Evolutionary conservation across 1,139 yeast genomes (phyloP), one percentile per base, ranked within the genome.

Genomic region (Schwanniomyces etchellsii): DNA sequence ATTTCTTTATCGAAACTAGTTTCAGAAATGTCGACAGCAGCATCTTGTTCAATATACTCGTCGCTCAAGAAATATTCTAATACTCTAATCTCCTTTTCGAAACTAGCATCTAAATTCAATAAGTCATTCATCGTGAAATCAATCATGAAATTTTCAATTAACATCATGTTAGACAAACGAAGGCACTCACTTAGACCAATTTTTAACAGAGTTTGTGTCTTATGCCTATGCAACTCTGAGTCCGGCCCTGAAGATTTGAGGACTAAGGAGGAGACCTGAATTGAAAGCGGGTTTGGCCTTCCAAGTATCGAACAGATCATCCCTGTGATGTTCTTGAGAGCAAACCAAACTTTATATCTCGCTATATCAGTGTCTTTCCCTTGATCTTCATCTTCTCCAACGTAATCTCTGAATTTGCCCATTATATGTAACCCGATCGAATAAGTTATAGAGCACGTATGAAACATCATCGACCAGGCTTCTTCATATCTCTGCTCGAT

Each of bases 251-350:
- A 31, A 26, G 55, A 44, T 35, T 50, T 50, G 30, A 60, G 42
- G 2, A 63, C 57, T 10, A 50, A 44, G 18, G 64, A 64, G 38
- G 66, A 67, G 24, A 71, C 65, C 37, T 71, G 67, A 33, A 72
- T 63, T 9, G 74, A 66, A 5, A 73, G 71, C 1, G 79, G 79
- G 38, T 71, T 72, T 7, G 79, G 78, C 38, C 79, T 53, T 3
- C 78, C 78, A 23, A 73, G 51, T 4, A 71, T 66, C 1, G 76
- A 67, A 44, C 78, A 71, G 9, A 72, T 48, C 24, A 70, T 70
- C 1, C 75, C 72, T 9, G 69, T 56, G 16, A 70, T 48, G 34
- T 64, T 60, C 36, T 71, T 65, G 34, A 72, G 55, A 1, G 73
- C 70, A 37, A 68, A 67, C 74, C 77, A 72, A 3, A 70, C 59